Conservation (phyloP, 2,329 filamentous ascomycete genomes). For the Hawksworthiomyces lignivorus region DNA sequence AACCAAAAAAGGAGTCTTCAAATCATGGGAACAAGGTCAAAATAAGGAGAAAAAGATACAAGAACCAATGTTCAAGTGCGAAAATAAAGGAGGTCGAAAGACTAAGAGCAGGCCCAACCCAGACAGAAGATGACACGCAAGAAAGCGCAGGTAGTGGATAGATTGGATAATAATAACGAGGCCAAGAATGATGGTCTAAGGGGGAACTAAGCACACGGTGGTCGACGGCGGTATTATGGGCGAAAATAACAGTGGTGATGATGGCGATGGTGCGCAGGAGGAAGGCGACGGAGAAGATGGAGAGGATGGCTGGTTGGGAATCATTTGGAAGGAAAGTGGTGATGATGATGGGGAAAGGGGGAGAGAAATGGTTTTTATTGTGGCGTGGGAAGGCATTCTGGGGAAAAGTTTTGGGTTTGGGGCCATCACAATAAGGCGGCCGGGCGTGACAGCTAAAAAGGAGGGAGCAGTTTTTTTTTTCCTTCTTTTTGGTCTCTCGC, state of each 20-base stretch:
- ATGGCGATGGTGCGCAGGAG: slow-evolving; percentile 16
- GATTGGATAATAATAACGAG: too few relatives aligned
- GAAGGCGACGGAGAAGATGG: slow-evolving; percentile 1
- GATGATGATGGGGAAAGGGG: slow-evolving; percentile 16
- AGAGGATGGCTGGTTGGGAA: too few relatives aligned
- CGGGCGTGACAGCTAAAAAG: slow-evolving; percentile 17
- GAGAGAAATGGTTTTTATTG: slow-evolving; percentile 13
- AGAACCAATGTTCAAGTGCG: too few relatives aligned
- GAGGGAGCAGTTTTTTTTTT: slow-evolving; percentile 12
- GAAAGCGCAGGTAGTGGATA: too few relatives aligned
- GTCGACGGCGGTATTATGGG: not conserved
- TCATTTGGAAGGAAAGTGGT: slow-evolving; percentile 9
- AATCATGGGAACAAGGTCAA: too few relatives aligned
- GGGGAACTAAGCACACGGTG: not conserved
- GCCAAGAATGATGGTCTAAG: too few relatives aligned
- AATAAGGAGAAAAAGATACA: too few relatives aligned
- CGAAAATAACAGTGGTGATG: slow-evolving; percentile 1
- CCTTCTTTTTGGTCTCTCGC: slow-evolving; percentile 4
- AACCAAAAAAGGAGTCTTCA: too few relatives aligned
- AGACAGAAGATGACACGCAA: too few relatives aligned
- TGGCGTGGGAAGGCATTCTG: slow-evolving; percentile 18
- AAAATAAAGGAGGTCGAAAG: not conserved
- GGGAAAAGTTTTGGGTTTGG: slow-evolving; percentile 17
- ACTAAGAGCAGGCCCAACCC: too few relatives aligned
- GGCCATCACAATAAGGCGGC: slow-evolving; percentile 16